Base-by-base conservation (phyloP, 345 rosid species). In the Gossypium stocksii region DNA sequence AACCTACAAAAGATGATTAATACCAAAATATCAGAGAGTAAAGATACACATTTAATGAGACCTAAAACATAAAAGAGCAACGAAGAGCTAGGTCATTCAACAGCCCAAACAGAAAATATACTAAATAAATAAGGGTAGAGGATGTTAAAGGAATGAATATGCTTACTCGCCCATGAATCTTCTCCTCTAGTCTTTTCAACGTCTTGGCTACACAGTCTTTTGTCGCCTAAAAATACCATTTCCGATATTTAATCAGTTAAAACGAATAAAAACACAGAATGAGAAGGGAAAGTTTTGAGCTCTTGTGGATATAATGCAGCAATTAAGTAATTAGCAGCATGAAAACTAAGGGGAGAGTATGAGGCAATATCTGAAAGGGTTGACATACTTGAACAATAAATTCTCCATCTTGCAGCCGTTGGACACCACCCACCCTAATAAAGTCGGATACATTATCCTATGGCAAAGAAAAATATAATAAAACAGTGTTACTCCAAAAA, bases 171-270 rank as follows among this genome's bases (percentile, higher is more conserved):
- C 98, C 98, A 76, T 88, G 94, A 79, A 91, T 93, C 82, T 93
- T 95, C 85, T 95, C 98, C 86, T 95, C 99, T 70, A 95, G 78
- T 84, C 99, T 89, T 84, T 95, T 95, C 79, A 95, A 68, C 19
- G 99, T 95, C 86, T 91, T 95, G 75, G 97, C 89, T 27, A 95
- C 97, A 77, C 99, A 95, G 82, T 95, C 99, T 79, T 93, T 95
- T 68, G 99, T 95, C 67, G 99, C 96, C 99, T 95, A 85, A 72
- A 5, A 76, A 72, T 19, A 70, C 38, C 73, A 65, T 49, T 70
- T 45, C 48, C 29, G 8, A 54, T 66, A 45, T 10, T 54, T 7
- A 29, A 71, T 34, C 74, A 71, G 62, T 58, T 53, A 71, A 54
- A 17, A 3, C n/a, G 63, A 82, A 69, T 52, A 61, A 27, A 77